phyloP scores from a whole-genome alignment of 176 grass and related monocot species.

The Phoenix dactylifera region DNA sequence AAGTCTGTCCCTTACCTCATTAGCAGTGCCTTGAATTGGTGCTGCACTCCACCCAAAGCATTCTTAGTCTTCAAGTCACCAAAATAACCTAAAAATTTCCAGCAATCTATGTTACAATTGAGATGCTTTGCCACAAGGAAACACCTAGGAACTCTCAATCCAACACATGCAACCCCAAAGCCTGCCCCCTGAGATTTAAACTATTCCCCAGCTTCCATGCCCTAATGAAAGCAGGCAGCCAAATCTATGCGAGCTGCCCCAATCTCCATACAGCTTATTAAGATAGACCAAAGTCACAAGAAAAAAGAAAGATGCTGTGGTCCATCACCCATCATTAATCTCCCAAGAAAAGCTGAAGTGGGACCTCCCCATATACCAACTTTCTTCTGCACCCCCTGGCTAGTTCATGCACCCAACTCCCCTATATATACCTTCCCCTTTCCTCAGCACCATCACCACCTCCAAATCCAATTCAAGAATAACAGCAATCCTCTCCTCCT shows the following conservation, averaged over 20 bases:
- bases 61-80: background rate
- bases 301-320: too few species aligned
- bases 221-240: too few species aligned
- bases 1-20: background rate
- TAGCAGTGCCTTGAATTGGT: background rate
- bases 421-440: constrained; percentile 4
- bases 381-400: background rate
- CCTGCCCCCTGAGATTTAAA: too few species aligned
- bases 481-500: too few species aligned
- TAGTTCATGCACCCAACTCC: constrained; percentile 1
- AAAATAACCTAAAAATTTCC: background rate
- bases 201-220: too few species aligned
- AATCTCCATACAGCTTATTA: background rate
- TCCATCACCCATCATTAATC: too few species aligned
- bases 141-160: constrained; percentile 1
- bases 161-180: constrained; percentile 1
- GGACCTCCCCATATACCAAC: too few species aligned
- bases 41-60: background rate
- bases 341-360: too few species aligned
- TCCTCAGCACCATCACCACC: background rate
- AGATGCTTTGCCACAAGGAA: constrained; percentile 1
- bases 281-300: too few species aligned
- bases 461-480: too few species aligned
- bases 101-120: background rate
- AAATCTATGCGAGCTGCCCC: too few species aligned